Percentiles rank a stretch among this genome's conserved stretches.
Evolutionary conservation across 768 basidiomycete species (phyloP).

Genomic region (Dentipellis sp.): DNA sequence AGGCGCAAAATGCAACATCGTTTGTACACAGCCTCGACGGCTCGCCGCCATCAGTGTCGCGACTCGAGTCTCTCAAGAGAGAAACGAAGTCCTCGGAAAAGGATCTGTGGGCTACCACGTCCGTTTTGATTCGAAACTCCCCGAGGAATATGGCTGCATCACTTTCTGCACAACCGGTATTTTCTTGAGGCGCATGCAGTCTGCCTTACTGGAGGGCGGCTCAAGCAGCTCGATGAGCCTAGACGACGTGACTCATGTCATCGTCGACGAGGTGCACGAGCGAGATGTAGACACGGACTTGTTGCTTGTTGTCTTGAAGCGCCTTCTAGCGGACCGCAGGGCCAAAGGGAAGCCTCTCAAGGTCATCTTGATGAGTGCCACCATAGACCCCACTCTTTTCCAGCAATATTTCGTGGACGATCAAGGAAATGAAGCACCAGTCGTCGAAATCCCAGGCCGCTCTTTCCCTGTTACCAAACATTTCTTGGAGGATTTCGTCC

Average conservation of each 20-base stretch:
- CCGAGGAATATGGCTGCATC: slow-evolving; percentile 73
- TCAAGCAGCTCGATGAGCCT: slow-evolving; percentile 28
- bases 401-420: slow-evolving; percentile 76
- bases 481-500: slow-evolving; percentile 73
- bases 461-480: slow-evolving; percentile 80
- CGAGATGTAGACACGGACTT: slow-evolving; percentile 91
- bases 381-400: slow-evolving; percentile 87
- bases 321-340: slow-evolving; percentile 67
- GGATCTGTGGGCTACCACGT: slow-evolving; percentile 83
- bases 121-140: slow-evolving; percentile 76
- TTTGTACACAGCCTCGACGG: slow-evolving; percentile 90
- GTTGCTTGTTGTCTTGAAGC: slow-evolving; percentile 81
- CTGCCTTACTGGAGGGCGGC: slow-evolving; percentile 43
- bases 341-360: slow-evolving; percentile 66
- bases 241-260: slow-evolving; percentile 79
- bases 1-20: slow-evolving; percentile 78
- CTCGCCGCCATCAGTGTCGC: slow-evolving; percentile 90
- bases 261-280: slow-evolving; percentile 96
- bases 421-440: slow-evolving; percentile 47
- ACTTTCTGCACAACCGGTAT: slow-evolving; percentile 93
- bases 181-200: slow-evolving; percentile 80
- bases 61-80: slow-evolving; percentile 82
- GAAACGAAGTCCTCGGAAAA: slow-evolving; percentile 60
- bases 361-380: slow-evolving; percentile 91
- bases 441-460: slow-evolving; percentile 83